These are phyloP conservation scores for Xylariomycetidae sp. DNA, from an alignment of 2,329 filamentous ascomycete species.

Conservation along the genomic window DNA sequence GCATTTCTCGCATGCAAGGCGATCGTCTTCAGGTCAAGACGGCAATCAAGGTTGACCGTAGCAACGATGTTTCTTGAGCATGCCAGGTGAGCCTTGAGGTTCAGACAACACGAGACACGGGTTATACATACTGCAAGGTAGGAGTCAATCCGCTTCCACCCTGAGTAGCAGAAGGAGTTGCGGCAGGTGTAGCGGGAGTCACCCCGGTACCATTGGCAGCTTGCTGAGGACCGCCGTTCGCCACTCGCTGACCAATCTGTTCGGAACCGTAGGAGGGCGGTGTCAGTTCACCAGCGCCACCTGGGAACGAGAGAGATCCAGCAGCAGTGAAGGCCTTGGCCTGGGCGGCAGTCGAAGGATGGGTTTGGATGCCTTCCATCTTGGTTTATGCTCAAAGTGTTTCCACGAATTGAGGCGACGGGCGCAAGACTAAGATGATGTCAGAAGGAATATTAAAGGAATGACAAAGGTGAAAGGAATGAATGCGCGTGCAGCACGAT, in stretches of 20 bases:
- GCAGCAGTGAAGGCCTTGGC: conserved; percentile 94
- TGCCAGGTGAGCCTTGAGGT: conserved; percentile 50
- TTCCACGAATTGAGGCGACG: conserved; percentile 10
- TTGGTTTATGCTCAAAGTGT: conserved; percentile 11
- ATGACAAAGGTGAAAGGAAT: not conserved
- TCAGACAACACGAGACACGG: conserved; percentile 32
- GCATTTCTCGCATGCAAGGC: conserved; percentile 96
- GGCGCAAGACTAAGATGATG: too few species aligned
- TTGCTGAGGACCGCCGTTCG: conserved; percentile 49
- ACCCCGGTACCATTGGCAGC: conserved; percentile 69
- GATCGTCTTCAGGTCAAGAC: conserved; percentile 97
- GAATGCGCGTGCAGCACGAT: too few species aligned
- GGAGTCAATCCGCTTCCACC: conserved; percentile 87
- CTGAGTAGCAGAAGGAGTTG: conserved; percentile 78
- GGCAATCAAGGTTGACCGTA: conserved; percentile 96
- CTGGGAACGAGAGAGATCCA: conserved; percentile 87
- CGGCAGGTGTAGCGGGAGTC: conserved; percentile 84
- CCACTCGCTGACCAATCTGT: conserved; percentile 42
- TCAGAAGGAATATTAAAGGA: conserved; percentile 6
- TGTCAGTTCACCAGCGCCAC: conserved; percentile 76
- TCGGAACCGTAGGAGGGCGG: conserved; percentile 72
- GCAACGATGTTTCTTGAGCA: conserved; percentile 91
- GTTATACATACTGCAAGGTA: conserved; percentile 90
- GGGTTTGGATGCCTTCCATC: conserved; percentile 43
- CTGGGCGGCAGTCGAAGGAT: conserved; percentile 86